phyloP scores from a whole-genome alignment of 768 basidiomycete genomes.

The Lactifluus piperatus region DNA sequence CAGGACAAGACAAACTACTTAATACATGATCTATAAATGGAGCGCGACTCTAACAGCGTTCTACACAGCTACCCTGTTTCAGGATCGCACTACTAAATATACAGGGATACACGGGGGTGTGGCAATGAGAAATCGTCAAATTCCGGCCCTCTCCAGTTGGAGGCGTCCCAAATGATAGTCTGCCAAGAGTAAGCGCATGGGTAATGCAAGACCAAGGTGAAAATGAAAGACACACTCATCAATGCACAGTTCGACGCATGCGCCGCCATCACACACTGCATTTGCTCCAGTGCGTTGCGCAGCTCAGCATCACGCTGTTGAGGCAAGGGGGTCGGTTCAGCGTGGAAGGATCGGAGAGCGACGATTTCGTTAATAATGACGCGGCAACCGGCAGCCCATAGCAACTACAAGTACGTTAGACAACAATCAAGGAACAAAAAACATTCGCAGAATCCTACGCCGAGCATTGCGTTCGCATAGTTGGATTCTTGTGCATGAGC shows the following conservation, averaged over 20 bases:
- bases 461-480: constrained; percentile 1
- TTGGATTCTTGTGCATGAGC: not conserved
- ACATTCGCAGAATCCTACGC: not conserved
- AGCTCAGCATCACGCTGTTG: constrained; percentile 13
- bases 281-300: constrained; percentile 11
- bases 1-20: not conserved
- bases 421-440: not conserved
- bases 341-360: constrained; percentile 11
- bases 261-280: constrained; percentile 11
- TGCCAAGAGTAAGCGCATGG: not conserved
- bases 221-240: constrained; percentile 10
- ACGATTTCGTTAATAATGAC: constrained; percentile 19
- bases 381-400: constrained; percentile 17
- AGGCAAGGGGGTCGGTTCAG: not conserved
- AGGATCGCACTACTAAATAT: not conserved
- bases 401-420: not conserved
- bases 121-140: not conserved
- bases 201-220: not conserved
- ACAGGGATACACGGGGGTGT: not conserved
- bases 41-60: not conserved
- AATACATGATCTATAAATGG: not conserved
- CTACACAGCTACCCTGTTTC: no score
- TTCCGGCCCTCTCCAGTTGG: constrained; percentile 16
- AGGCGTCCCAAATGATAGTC: constrained; percentile 14
- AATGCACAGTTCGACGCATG: constrained; percentile 5